phyloP scores from a whole-genome alignment of 2,329 filamentous ascomycete genomes.

The Canariomyces notabilis region DNA sequence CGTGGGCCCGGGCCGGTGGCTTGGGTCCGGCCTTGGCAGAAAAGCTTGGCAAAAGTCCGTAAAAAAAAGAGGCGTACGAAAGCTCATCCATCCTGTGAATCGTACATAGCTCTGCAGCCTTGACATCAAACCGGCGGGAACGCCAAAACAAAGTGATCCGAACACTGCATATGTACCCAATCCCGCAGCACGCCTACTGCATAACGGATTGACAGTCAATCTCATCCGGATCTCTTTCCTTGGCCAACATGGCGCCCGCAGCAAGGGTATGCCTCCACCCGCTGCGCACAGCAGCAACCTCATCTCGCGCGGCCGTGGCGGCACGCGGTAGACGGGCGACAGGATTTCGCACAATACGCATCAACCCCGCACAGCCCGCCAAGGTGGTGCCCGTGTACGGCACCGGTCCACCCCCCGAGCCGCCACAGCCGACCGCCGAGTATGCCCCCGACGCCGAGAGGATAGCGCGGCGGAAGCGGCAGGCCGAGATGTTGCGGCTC shows the following conservation, averaged over 20 bases:
- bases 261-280: conserved; percentile 35
- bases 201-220: too few species aligned
- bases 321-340: neutral
- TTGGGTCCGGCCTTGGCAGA: too few species aligned
- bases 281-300: conserved; percentile 7
- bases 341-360: conserved; percentile 22
- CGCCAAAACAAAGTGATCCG: neutral
- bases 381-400: conserved; percentile 27
- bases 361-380: conserved; percentile 18
- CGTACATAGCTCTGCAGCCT: neutral
- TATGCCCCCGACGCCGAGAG: conserved; percentile 31
- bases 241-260: conserved; percentile 44
- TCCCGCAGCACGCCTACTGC: conserved; percentile 1
- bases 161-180: conserved; percentile 5
- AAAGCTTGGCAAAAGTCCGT: too few species aligned
- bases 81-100: neutral
- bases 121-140: too few species aligned
- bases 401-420: conserved; percentile 50
- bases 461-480: conserved; percentile 46
- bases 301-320: neutral
- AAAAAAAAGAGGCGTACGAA: too few species aligned
- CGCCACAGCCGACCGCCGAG: conserved; percentile 43
- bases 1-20: too few species aligned
- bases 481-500: conserved; percentile 49
- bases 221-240: too few species aligned